phyloP scores from a whole-genome alignment of 2,329 filamentous ascomycete species.

The Sphaerostilbella broomeana region DNA sequence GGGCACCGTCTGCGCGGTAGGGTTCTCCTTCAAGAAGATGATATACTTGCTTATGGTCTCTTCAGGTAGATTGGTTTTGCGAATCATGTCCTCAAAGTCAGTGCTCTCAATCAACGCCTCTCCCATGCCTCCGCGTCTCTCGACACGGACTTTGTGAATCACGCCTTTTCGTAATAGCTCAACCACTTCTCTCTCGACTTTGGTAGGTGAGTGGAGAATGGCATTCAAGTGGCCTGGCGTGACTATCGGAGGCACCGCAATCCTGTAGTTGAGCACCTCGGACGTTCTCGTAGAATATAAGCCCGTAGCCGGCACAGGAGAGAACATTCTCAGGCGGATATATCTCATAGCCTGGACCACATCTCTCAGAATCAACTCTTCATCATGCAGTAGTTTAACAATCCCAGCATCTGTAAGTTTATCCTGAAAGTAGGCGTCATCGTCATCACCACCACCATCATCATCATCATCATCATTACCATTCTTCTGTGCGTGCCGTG shows the following conservation, averaged over 20 bases:
- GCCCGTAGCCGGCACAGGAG: constrained; percentile 53
- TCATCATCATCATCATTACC: constrained; percentile 19
- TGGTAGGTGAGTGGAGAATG: constrained; percentile 55
- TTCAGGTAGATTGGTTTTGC: constrained; percentile 31
- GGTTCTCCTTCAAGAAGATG: constrained; percentile 43
- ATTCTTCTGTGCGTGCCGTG: no score
- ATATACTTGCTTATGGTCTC: constrained; percentile 46
- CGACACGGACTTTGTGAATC: constrained; percentile 57
- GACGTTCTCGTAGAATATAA: constrained; percentile 59
- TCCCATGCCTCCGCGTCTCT: constrained; percentile 52
- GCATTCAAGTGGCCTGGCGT: constrained; percentile 61
- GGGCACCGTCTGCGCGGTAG: constrained; percentile 32
- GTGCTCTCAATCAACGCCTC: constrained; percentile 56
- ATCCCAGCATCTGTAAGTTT: constrained; percentile 56
- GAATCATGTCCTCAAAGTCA: constrained; percentile 48
- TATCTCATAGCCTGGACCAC: constrained; percentile 59
- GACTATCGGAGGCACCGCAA: constrained; percentile 54
- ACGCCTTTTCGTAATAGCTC: constrained; percentile 51
- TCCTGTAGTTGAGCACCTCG: constrained; percentile 56
- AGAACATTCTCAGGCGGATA: constrained; percentile 57
- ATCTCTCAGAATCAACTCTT: constrained; percentile 52
- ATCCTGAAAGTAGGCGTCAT: constrained; percentile 29
- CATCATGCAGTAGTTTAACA: constrained; percentile 46
- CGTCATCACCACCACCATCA: constrained; percentile 19
- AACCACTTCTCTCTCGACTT: constrained; percentile 60